Base-by-base conservation (phyloP, 1,284 basidiomycete species). In the Malassezia cuniculi region DNA sequence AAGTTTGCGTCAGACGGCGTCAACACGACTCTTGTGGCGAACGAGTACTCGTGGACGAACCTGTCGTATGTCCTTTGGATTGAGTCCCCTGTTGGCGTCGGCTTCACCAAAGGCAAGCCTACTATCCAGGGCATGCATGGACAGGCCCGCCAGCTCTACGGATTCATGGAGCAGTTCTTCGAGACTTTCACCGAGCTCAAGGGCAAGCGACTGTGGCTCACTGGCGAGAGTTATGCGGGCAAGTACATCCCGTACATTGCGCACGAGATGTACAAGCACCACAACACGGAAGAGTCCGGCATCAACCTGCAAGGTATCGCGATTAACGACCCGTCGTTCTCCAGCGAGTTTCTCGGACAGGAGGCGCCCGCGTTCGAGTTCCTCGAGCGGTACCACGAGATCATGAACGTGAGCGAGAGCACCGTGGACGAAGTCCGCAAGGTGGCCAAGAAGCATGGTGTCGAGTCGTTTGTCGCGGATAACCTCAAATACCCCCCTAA, bases 161-260 rank as follows among this genome's bases (percentile, higher is more conserved):
- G 52, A 2, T 67, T 68, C 51, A 48, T 57, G 27, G 27, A 39
- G 25, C 50, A 57, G 37, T 57, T 54, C 38, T 54, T 40, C 35
- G 39, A 46, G 9, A 57, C 52, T 4, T 65, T 60, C 22, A 37
- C 31, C 11, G 41, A 52, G 32, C 22, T 56, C 8, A 34, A 47
- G 18, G 42, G 47, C 29, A 47, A 55, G 27, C 55, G 52, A 27
- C 51, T 54, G 3, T 54, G 42, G 29, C 31, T 41, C 11, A 63
- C 57, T 0, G 60, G 60, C 20, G 56, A 61, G 72, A 85, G 82
- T 48, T 97, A 80, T 63, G 90, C 87, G n/a, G 90, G 93, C n/a
- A 87, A 94, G 71, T 95, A 85, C 72, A 89, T 95, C 50, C 90
- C 93, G 10, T 90, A 87, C 68, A 86, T 93, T 54, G 60, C 67